phyloP scores from a whole-genome alignment of 2,329 filamentous ascomycete genomes.

The Exophiala bonariae region DNA sequence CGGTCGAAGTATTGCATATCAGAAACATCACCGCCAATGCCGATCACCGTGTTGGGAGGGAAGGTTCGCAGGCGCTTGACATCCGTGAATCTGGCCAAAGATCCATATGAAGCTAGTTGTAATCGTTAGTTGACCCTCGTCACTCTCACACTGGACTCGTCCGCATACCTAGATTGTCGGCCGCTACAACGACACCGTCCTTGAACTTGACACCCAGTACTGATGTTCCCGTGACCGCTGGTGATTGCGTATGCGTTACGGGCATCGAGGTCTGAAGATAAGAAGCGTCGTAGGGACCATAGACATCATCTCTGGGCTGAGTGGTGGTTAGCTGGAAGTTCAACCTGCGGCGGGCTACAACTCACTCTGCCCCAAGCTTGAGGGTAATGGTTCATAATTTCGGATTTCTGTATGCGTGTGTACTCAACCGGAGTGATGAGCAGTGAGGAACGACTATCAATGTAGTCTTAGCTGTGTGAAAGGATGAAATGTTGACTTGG shows the following conservation, averaged over 20 bases:
- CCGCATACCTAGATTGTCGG: slow-evolving; percentile 84
- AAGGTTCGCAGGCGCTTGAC: slow-evolving; percentile 93
- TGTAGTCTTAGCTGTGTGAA: too few species aligned
- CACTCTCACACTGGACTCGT: background rate
- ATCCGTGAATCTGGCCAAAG: slow-evolving; percentile 92
- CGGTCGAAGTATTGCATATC: slow-evolving; percentile 99
- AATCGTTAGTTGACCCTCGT: background rate
- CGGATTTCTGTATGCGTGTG: too few species aligned
- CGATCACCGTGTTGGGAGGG: slow-evolving; percentile 78
- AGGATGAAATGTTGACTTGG: too few species aligned
- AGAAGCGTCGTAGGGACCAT: slow-evolving; percentile 86
- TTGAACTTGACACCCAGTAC: slow-evolving; percentile 95
- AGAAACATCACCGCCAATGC: slow-evolving; percentile 94
- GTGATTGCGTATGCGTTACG: slow-evolving; percentile 84
- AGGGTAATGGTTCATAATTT: slow-evolving; percentile 64
- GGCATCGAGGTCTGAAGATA: slow-evolving; percentile 72
- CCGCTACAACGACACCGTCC: slow-evolving; percentile 92
- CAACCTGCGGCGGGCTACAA: slow-evolving; percentile 19
- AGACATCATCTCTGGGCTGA: slow-evolving; percentile 95
- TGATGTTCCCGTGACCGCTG: slow-evolving; percentile 94
- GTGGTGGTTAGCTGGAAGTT: slow-evolving; percentile 33
- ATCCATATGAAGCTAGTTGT: slow-evolving; percentile 84
- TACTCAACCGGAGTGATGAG: too few species aligned
- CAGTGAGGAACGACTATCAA: too few species aligned
- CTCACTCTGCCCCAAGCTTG: slow-evolving; percentile 67